Evolutionary conservation across 1,284 basidiomycete genomes (phyloP), one percentile per base, ranked within the genome.

Genomic region (Pyrrhoderma noxium): DNA sequence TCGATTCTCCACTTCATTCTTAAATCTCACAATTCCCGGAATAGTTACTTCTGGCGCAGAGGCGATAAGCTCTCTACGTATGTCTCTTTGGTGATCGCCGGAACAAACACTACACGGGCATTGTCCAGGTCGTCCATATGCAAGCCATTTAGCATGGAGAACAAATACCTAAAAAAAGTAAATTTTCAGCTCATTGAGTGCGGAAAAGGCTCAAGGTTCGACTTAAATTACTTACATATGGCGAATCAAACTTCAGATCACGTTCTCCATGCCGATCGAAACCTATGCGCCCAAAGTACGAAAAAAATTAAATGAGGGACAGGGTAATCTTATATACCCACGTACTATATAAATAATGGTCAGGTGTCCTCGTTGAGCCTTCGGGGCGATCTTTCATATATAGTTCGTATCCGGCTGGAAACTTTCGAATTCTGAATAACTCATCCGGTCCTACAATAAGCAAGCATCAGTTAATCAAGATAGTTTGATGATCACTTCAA

Each of bases 61-160:
- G 8, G 38, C 38, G 14, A 40, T 16, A 8, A 40, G 38, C n/a
- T 40, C 38, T 14, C n/a, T 40, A 16, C 38, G 38, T 18, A 40
- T 40, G 8, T 40, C 38, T 8, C n/a, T 18, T 14, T 40, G 38
- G 16, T 40, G 5, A 16, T 40, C 38, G 14, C 27, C 27, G 11
- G 27, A 31, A 14, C 38, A 40, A 8, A 40, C 38, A 18, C 21
- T 40, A 22, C 38, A 40, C 8, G 38, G 38, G n/a, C 38, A 40
- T 5, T n/a, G n/a, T 5, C 21, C n/a, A 16, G 39, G 48, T 14
- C 38, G n/a, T 8, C 48, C 48, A 27, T 49, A 43, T 3, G 48
- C 48, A 27, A 49, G 48, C 48, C 48, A 49, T 27, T 42, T 49
- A n/a, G 39, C 48, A 22, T 49, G 48, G 18, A 49, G n/a, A 3